Evolutionary conservation across 441 rosid genomes (phyloP), one percentile per base, ranked within the genome.

Genomic region (Erysimum cheiri): DNA sequence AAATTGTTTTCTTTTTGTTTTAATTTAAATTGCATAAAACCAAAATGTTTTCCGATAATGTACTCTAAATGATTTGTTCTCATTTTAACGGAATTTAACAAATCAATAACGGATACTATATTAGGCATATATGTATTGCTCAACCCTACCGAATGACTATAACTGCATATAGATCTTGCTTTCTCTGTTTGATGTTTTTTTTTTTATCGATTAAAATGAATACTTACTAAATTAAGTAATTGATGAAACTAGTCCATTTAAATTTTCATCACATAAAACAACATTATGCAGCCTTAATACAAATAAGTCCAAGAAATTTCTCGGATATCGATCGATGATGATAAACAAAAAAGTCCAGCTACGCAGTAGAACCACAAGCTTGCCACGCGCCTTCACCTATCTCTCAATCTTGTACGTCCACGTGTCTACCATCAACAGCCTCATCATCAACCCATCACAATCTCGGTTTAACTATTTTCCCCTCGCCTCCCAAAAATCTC

Each of bases 371-470:
- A 43, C 73, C 88, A 82, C 86, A 84, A 83, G 91, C 69, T 56
- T 0, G 77, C 75, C 91, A 86, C 90, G 76, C 85, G 76, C 89
- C 67, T 69, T 54, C 0, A 60, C 0, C 6, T 10, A 59, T 61
- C 19, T 61, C 47, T 59, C 69, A 60, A 78, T 83, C 81, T 0
- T 1, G 1, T 39, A 78, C 85, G 77, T 79, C 74, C 86, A 85
- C 82, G 81, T 80, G 80, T 77, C 53, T 1, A 9, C 0, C 19
- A 83, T 83, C 81, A 52, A n/a, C 60, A 53, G 81, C 82, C 4
- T 69, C 74, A 74, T 71, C 69, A 52, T 37, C 60, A 64, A 55
- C n/a, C 41, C 60, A 63, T 71, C 56, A 13, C 64, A 54, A 31
- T 41, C 52, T 28, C 32, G 4, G 8, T 46, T 57, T 68, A 17